Evolutionary conservation across 129 eudicot genomes (phyloP), one percentile per base, ranked within the genome.

Genomic region (Flaveria ramosissima): DNA sequence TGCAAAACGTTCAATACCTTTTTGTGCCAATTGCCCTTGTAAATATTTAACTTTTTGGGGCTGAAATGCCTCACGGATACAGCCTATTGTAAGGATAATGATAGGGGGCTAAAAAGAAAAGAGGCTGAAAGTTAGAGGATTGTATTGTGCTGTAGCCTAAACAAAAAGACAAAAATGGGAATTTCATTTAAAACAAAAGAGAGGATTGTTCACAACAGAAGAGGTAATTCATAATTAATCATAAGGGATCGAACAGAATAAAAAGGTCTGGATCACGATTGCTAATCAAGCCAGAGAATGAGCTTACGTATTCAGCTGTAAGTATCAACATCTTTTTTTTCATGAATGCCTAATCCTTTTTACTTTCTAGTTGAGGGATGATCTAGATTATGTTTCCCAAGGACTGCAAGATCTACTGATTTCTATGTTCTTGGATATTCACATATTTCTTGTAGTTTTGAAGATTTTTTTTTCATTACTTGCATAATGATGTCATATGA

Each of bases 111-210:
- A 56, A 56, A 21, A 61, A 11, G 67, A 23, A 7, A 61, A 61
- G 67, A 61, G 39, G 24, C 13, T 57, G 30, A 21, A 57, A 21
- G 64, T 19, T 57, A 21, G 42, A 61, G 67, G 67, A 39, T 61
- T 61, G 17, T 11, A 27, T 26, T 24, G 41, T 61, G 67, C 67
- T 61, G 11, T 61, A 24, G 67, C 39, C 67, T 26, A 61, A 61
- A 26, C 41, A 61, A 61, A 26, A 61, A 26, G 41, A 61, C 67
- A 61, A 61, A 61, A 61, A 61, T 3, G 67, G 67, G 17, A 61
- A 13, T 26, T 60, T 26, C 36, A 60, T 60, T 39, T 23, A 60
- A 2, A 61, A 61, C 67, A 61, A 24, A 61, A 61, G 36, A 53
- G 23, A 20, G 17, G 41, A 24, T 60, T 24, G 7, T 20, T 57